Conservation (phyloP, 1,284 basidiomycete species). For the Binderoboletus segoi region DNA sequence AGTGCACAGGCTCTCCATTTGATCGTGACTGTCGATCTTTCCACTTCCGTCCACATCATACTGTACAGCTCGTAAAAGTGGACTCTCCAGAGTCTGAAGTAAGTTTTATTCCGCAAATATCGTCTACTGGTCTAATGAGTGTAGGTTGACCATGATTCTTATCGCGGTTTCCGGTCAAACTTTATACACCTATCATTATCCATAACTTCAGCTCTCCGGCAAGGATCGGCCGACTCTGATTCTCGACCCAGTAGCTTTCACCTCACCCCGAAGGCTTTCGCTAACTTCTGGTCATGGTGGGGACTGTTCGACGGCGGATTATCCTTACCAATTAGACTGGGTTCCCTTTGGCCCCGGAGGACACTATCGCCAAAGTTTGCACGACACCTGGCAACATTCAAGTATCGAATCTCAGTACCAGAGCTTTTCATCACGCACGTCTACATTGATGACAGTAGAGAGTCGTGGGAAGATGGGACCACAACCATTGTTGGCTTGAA, state of each 20-base stretch:
- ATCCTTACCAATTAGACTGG: conserved; percentile 87
- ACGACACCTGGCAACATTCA: conserved; percentile 87
- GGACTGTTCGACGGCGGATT: conserved; percentile 80
- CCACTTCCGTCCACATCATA: conserved; percentile 82
- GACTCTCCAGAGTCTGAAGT: conserved; percentile 53
- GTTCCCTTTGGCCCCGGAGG: conserved; percentile 76
- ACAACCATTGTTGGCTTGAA: conserved; percentile 86
- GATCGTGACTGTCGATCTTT: conserved; percentile 84
- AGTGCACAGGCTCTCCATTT: conserved; percentile 67
- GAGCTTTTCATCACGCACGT: conserved; percentile 87
- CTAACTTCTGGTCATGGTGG: conserved; percentile 96
- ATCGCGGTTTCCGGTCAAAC: conserved; percentile 88
- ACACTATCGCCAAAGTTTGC: conserved; percentile 88
- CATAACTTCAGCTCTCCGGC: conserved; percentile 62
- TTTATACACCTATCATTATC: conserved; percentile 95
- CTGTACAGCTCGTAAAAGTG: conserved; percentile 69
- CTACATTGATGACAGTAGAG: conserved; percentile 79
- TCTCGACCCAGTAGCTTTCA: conserved; percentile 73
- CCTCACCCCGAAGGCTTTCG: conserved; percentile 84
- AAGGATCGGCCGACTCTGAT: conserved; percentile 24
- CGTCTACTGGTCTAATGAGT: background rate
- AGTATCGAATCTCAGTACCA: conserved; percentile 84
- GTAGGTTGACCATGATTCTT: conserved; percentile 74
- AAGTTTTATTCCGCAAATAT: conserved; percentile 17
- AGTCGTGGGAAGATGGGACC: conserved; percentile 79